Base-by-base conservation (phyloP, 1,284 basidiomycete species). In the Malassezia pachydermatis region DNA sequence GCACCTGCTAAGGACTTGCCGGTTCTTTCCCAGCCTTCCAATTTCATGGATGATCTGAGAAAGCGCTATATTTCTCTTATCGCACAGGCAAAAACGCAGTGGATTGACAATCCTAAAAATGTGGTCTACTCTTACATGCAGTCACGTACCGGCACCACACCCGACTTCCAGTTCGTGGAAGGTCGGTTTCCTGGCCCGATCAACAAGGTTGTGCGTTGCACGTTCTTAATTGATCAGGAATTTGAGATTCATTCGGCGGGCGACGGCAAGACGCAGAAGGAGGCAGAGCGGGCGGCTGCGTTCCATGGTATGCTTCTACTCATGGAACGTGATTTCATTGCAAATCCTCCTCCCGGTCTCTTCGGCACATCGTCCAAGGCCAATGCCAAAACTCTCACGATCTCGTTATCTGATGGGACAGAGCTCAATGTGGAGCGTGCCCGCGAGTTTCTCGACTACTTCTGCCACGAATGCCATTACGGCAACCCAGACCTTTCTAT, bases 391-490 rank as follows among this genome's bases (percentile, higher is more conserved):
- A 39, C 40, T 32, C 37, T 35, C 3, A 28, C 44, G 45, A 24
- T 36, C 27, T 51, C 58, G 5, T 76, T 94, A 17, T 79, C 80
- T 14, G 83, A 89, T 65, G 81, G 81, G 20, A 77, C 80, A 4
- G 62, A 74, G 22, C 78, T 92, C 57, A 76, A 75, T 6, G 82
- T 83, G 40, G 86, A 89, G 50, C 79, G 80, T 40, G 88, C 88
- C 0, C 81, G 84, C 45, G 81, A 81, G 58, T 96, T 95, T 74
- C 89, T 95, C 82, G 88, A 90, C 60, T 96, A 85, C 67, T 95
- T 95, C 70, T 94, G 88, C 72, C 79, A 81, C 35, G 78, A 81
- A 32, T 94, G 83, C 72, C 76, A 77, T 28, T 90, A 90, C 62
- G 77, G 78, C n/a, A 81, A 80, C 59, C 88, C 89, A 2, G 85